Conservation (phyloP, 2,329 filamentous ascomycete genomes). For the Lasiodiplodia hormozganensis region DNA sequence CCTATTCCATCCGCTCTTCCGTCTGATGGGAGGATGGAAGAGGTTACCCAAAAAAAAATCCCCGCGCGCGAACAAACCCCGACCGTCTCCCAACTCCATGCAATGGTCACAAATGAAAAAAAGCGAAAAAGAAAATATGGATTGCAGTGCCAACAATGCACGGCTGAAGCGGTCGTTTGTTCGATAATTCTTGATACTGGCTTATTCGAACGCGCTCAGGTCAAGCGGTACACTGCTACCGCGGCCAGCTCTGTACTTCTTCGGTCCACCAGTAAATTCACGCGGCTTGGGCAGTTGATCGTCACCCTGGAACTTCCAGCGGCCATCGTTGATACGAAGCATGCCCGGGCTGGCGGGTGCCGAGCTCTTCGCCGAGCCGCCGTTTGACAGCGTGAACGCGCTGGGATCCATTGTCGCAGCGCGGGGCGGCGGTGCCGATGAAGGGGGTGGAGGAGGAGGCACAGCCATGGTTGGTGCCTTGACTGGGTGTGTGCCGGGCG, state of each 20-base stretch:
- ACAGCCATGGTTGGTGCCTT: conserved; percentile 42
- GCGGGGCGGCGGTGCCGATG: conserved; percentile 49
- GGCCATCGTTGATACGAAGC: conserved; percentile 65
- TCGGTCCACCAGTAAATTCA: conserved; percentile 75
- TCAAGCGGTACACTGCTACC: conserved; percentile 95
- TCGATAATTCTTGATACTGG: not conserved
- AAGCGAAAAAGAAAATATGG: not conserved
- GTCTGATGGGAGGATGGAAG: conserved; percentile 1
- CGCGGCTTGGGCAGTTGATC: conserved; percentile 82
- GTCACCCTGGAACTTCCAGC: conserved; percentile 90
- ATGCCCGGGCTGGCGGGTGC: conserved; percentile 34
- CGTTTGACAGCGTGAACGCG: conserved; percentile 69
- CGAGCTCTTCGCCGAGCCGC: conserved; percentile 36
- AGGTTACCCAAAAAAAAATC: conserved; percentile 1
- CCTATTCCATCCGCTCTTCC: not conserved
- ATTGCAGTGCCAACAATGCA: not conserved
- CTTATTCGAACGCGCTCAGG: conserved; percentile 65
- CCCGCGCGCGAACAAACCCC: not conserved
- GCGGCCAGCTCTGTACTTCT: conserved; percentile 86
- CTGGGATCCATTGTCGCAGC: conserved; percentile 72
- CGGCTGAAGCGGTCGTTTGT: conserved; percentile 13
- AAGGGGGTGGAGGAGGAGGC: conserved; percentile 38
- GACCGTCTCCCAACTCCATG: conserved; percentile 22
- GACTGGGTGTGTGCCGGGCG: conserved; percentile 32
- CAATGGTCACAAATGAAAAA: conserved; percentile 11